Evolutionary conservation across 208 protist species (phyloP), one percentile per base, ranked within the genome.

Genomic region (Porcisia hertigi): DNA sequence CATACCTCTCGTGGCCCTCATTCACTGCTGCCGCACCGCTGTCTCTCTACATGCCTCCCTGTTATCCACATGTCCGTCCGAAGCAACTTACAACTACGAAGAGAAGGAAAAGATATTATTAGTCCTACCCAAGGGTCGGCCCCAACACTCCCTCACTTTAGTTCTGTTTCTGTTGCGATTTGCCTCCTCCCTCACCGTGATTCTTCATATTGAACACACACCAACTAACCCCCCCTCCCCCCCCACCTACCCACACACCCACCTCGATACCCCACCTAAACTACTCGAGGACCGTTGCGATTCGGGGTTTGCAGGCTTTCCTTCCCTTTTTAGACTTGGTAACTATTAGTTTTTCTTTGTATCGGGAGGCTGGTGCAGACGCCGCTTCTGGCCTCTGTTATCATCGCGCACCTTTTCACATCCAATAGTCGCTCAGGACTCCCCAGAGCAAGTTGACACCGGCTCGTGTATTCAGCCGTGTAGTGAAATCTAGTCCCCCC

Each of bases 201-300:
- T 64, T 18, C 25, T 43, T 4, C 12, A 23, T 16, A 4, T 62
- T 34, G 57, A 39, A 30, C 57, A 23, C 57, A 16, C 25, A 9
- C 54, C 6, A 16, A 23, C 20, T 8, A 0, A 25, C 54, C 6
- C n/a, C n/a, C n/a, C 25, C 6, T 12, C n/a, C 25, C 20, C 57
- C 25, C n/a, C 18, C 65, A 39, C 47, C 16, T 25, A 36, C 39
- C 69, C 25, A 69, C 12, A n/a, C 77, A 59, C 25, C 53, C 70
- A 75, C 47, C 1, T 59, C 7, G 41, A n/a, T 45, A 34, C 39
- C 20, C 39, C 18, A 36, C 18, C 20, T 9, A 41, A n/a, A 14
- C 7, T 30, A 65, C 18, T 16, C 34, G 39, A 43, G 59, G 25
- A 43, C 59, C 16, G 11, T 18, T 65, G 5, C 59, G 18, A 45